Percentiles rank a stretch among this genome's conserved stretches.
Conservation (phyloP, 768 basidiomycete genomes). For the Trametes punicea region DNA sequence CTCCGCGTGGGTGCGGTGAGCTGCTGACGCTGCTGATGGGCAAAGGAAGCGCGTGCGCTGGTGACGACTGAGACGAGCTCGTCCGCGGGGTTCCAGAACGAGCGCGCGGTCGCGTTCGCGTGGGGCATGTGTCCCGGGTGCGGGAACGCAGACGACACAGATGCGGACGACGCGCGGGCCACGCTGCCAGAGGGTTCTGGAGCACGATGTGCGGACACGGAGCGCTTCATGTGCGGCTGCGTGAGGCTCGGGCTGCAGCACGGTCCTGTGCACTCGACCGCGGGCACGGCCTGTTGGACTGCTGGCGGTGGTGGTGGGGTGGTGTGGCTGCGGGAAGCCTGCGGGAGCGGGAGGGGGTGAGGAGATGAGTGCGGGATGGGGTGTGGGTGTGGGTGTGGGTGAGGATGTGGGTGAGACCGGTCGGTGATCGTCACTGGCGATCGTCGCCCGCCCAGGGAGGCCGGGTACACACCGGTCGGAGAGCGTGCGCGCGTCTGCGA, state of each 20-base stretch:
- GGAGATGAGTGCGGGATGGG: not conserved
- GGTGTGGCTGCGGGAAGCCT: not conserved
- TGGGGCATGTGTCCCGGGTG: not conserved
- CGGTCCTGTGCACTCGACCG: not conserved
- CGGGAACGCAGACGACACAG: not conserved
- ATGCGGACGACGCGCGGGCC: not conserved
- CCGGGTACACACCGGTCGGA: conserved; percentile 4
- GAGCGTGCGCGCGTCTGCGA: conserved; percentile 6
- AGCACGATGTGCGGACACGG: not conserved
- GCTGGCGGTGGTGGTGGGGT: not conserved
- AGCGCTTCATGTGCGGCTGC: not conserved
- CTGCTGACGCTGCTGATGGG: not conserved
- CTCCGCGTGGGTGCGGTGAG: not conserved
- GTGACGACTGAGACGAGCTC: conserved; percentile 14
- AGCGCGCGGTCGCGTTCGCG: not conserved
- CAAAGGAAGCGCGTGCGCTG: not conserved
- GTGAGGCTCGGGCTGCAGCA: not conserved
- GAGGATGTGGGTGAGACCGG: not conserved
- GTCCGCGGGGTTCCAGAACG: conserved; percentile 11
- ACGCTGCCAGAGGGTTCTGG: not conserved
- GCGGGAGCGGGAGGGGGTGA: not conserved
- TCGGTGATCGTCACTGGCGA: conserved; percentile 8
- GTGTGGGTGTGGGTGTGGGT: not conserved
- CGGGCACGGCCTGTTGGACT: not conserved
- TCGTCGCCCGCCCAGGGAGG: not conserved